Percentiles rank a stretch among this genome's conserved stretches.
These are phyloP conservation scores for Stenocarpella maydis DNA, from an alignment of 2,329 filamentous ascomycete species.

Conservation along the genomic window DNA sequence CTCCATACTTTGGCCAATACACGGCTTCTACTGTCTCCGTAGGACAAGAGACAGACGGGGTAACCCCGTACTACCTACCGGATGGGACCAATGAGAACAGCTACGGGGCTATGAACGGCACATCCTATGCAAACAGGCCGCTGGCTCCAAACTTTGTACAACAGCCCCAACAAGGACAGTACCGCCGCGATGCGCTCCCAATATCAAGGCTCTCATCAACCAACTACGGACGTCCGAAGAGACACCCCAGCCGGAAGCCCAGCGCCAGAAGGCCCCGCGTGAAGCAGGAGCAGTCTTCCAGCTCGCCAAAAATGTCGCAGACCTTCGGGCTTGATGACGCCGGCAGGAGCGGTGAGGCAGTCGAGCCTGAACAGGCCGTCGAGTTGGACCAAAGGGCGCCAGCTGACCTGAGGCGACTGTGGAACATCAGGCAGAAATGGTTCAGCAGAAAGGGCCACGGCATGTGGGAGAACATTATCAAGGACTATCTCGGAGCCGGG, in stretches of 20 bases:
- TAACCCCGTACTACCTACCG: constrained; percentile 21
- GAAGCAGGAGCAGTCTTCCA: constrained; percentile 24
- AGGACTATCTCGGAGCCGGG: constrained; percentile 53
- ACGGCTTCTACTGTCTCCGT: constrained; percentile 50
- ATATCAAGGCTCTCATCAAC: constrained; percentile 26
- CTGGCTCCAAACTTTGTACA: constrained; percentile 20
- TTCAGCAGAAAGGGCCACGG: constrained; percentile 60
- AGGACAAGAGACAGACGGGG: constrained; percentile 31
- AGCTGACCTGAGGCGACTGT: constrained; percentile 57
- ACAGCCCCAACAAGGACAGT: constrained; percentile 7
- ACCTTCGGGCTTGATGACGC: not conserved
- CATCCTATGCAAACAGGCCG: constrained; percentile 30
- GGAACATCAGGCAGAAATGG: constrained; percentile 57
- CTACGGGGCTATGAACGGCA: constrained; percentile 4
- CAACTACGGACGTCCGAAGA: constrained; percentile 21
- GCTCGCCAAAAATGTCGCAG: not conserved
- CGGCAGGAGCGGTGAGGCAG: not conserved
- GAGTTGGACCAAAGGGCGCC: constrained; percentile 55
- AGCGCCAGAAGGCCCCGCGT: not conserved
- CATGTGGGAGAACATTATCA: constrained; percentile 65
- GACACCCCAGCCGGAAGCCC: constrained; percentile 28
- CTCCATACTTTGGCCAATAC: constrained; percentile 49
- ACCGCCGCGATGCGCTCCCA: constrained; percentile 28
- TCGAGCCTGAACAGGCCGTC: constrained; percentile 34
- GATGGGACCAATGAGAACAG: not conserved